Evolutionary conservation across 331 rosid genomes (phyloP).

Genomic region (Pyrus hybrid): DNA sequence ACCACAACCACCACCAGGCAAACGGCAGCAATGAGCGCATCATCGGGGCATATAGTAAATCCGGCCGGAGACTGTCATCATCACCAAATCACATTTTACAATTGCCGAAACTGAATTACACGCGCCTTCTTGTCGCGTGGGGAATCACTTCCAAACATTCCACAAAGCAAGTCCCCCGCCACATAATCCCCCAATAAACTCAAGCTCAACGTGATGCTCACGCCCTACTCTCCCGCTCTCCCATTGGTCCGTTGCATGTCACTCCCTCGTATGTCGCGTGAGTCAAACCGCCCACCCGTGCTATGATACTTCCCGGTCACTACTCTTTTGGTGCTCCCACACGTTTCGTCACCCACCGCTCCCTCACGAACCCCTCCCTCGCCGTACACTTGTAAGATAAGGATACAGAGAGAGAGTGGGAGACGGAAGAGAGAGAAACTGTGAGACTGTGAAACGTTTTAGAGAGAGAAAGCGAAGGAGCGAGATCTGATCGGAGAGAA

Average conservation of each 20-base stretch:
- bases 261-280: background rate
- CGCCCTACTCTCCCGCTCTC: background rate
- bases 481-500: slow-evolving; percentile 58
- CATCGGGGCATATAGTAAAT: slow-evolving; percentile 20
- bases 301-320: slow-evolving; percentile 32
- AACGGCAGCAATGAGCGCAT: background rate
- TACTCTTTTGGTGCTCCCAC: slow-evolving; percentile 27
- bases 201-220: background rate
- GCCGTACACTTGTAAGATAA: slow-evolving; percentile 77
- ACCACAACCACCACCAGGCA: background rate
- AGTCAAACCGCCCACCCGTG: slow-evolving; percentile 10
- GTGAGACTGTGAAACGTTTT: slow-evolving; percentile 18
- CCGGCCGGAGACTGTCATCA: background rate
- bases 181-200: background rate
- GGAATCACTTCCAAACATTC: slow-evolving; percentile 27
- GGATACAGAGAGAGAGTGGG: slow-evolving; percentile 23
- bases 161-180: slow-evolving; percentile 35
- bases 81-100: background rate
- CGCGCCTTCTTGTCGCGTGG: slow-evolving; percentile 20
- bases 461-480: slow-evolving; percentile 56
- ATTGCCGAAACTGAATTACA: background rate
- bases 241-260: background rate
- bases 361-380: slow-evolving; percentile 24
- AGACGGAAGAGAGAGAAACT: background rate
- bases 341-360: slow-evolving; percentile 37